Percentiles rank a stretch among this genome's conserved stretches.
Evolutionary conservation across 1,284 basidiomycete genomes (phyloP).

Genomic region (Ceratobasidium theobromae): DNA sequence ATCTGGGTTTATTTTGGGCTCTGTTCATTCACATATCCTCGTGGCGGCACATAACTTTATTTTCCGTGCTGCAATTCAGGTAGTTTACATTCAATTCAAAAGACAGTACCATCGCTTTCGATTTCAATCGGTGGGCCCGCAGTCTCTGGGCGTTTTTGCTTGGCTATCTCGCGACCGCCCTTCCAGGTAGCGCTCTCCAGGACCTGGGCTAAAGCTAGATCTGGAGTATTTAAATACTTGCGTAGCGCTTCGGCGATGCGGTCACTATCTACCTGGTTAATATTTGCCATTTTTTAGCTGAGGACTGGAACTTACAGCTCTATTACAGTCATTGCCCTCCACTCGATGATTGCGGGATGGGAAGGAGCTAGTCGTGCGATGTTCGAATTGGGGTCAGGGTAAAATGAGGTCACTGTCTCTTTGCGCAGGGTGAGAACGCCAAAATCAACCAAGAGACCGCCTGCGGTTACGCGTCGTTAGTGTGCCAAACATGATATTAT

Average conservation of each 20-base stretch:
- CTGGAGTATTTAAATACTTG: conserved; percentile 51
- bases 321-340: conserved; percentile 93
- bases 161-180: conserved; percentile 89
- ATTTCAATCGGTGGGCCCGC: conserved; percentile 86
- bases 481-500: neutral
- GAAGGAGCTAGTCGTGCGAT: conserved; percentile 68
- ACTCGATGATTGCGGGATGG: conserved; percentile 91
- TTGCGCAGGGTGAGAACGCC: conserved; percentile 70
- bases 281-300: neutral
- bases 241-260: conserved; percentile 67
- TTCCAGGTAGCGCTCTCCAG: conserved; percentile 96
- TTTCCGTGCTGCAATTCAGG: too few relatives aligned
- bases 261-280: conserved; percentile 55
- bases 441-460: conserved; percentile 85
- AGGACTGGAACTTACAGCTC: conserved; percentile 66
- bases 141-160: conserved; percentile 66
- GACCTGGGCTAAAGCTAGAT: conserved; percentile 79
- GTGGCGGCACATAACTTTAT: too few relatives aligned
- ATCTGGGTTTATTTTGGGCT: too few relatives aligned
- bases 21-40: too few relatives aligned
- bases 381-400: conserved; percentile 51
- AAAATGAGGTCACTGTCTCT: conserved; percentile 42
- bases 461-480: conserved; percentile 46
- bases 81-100: conserved; percentile 46
- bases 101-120: conserved; percentile 82